A percentile compares a stretch with the other conserved stretches of the same genome.
These are phyloP conservation scores for Penicillium egyptiacum DNA, from an alignment of 495 filamentous ascomycete species.

Conservation along the genomic window DNA sequence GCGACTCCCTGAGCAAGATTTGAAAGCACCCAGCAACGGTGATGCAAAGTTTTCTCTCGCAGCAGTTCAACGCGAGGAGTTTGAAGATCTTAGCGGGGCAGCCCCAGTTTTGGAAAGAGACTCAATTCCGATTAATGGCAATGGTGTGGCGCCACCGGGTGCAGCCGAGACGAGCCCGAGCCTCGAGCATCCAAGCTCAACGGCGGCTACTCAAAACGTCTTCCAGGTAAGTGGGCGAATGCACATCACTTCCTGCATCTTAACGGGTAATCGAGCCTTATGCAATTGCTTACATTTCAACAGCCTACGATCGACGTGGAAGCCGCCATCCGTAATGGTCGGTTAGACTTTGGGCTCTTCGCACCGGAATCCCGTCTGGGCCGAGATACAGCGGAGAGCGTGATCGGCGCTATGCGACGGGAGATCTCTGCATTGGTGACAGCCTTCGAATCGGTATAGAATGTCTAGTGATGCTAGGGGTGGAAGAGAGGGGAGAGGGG, in stretches of 20 bases:
- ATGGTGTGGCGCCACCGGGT: constrained; percentile 12
- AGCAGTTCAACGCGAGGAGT: constrained; percentile 14
- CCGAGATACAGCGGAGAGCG: constrained; percentile 17
- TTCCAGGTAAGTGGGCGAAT: constrained; percentile 24
- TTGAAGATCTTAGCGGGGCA: constrained; percentile 12
- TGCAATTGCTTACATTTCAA: constrained; percentile 19
- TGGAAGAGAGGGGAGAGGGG: not conserved
- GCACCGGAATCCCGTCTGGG: constrained; percentile 26
- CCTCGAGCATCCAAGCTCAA: constrained; percentile 2
- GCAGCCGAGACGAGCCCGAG: constrained; percentile 4
- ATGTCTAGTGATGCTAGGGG: constrained; percentile 7
- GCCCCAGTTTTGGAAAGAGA: not conserved
- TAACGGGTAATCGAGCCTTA: constrained; percentile 13
- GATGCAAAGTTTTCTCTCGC: constrained; percentile 13
- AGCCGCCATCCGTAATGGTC: constrained; percentile 31
- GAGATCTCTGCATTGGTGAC: constrained; percentile 22
- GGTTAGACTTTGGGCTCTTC: constrained; percentile 39
- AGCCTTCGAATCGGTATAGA: constrained; percentile 11
- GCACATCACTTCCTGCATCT: constrained; percentile 5
- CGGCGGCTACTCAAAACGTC: constrained; percentile 18
- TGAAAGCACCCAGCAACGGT: constrained; percentile 11
- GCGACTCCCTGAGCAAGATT: constrained; percentile 27
- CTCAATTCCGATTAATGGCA: constrained; percentile 14
- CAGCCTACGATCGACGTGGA: constrained; percentile 41
- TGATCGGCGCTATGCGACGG: constrained; percentile 25